Conservation (phyloP, 768 basidiomycete species). For the Suillus subaureus region DNA sequence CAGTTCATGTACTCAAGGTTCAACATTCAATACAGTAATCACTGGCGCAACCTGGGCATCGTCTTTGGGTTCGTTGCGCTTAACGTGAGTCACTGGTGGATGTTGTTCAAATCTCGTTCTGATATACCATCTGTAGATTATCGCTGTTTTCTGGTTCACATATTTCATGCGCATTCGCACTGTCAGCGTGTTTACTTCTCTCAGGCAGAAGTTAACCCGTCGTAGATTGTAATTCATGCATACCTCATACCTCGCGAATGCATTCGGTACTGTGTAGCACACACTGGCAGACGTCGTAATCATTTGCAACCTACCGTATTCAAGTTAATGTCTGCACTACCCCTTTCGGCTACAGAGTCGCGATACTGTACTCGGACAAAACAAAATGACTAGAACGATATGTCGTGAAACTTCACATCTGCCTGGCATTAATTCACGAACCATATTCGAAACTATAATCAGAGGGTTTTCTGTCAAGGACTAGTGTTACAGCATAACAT, state of each 20-base stretch:
- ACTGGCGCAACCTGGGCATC: constrained; percentile 51
- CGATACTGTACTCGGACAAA: background rate
- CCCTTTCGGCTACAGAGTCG: background rate
- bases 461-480: no score
- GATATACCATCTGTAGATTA: background rate
- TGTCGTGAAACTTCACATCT: no score
- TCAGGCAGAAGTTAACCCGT: background rate
- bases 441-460: background rate
- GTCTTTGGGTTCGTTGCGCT: constrained; percentile 45
- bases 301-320: background rate
- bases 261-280: background rate
- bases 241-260: background rate
- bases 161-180: background rate
- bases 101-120: background rate
- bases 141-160: background rate
- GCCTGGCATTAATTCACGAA: no score
- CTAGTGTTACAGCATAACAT: no score
- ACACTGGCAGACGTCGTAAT: background rate
- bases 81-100: constrained; percentile 39
- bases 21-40: constrained; percentile 58
- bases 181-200: background rate
- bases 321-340: background rate
- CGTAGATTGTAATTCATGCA: background rate
- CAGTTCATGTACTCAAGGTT: constrained; percentile 46
- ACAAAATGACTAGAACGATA: background rate